These are phyloP conservation scores for Aquilaria yunnanensis DNA, from an alignment of 345 rosid genomes.

Conservation along the genomic window DNA sequence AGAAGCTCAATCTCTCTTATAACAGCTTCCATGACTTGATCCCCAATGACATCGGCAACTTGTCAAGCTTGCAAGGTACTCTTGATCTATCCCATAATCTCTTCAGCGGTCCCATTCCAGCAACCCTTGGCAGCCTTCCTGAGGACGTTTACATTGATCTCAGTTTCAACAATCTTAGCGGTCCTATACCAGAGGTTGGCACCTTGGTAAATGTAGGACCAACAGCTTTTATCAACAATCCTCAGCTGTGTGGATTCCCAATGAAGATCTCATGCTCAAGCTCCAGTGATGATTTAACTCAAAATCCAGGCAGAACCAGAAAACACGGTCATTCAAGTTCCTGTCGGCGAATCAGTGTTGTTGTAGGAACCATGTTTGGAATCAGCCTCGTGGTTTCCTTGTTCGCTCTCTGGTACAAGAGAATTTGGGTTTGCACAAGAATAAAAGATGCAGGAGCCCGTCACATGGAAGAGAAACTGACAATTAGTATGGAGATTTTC, in stretches of 20 bases:
- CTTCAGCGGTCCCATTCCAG: conserved; percentile 62
- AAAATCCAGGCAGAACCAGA: conserved; percentile 9
- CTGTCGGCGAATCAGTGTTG: neutral
- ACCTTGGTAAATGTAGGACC: conserved; percentile 59
- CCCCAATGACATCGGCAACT: conserved; percentile 52
- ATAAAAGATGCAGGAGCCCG: conserved; percentile 19
- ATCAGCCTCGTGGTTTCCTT: conserved; percentile 45
- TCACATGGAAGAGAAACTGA: conserved; percentile 33
- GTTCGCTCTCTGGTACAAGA: conserved; percentile 39
- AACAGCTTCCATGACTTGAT: conserved; percentile 47
- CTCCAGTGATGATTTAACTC: conserved; percentile 17
- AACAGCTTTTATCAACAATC: conserved; percentile 71
- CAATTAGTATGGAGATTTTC: conserved; percentile 37
- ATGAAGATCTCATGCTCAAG: conserved; percentile 40
- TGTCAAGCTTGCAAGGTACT: conserved; percentile 48
- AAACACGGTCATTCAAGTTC: conserved; percentile 17
- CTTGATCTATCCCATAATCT: conserved; percentile 78
- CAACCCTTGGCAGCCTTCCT: conserved; percentile 60
- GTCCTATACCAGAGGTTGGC: conserved; percentile 55
- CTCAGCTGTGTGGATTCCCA: conserved; percentile 69
- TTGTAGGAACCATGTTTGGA: conserved; percentile 35
- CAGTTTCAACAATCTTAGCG: conserved; percentile 70
- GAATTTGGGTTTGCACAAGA: conserved; percentile 20
- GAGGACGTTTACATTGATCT: conserved; percentile 65
- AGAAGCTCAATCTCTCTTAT: conserved; percentile 53